Base-by-base conservation (phyloP, 1,284 basidiomycete species). In the Ustilago xerochloae region DNA sequence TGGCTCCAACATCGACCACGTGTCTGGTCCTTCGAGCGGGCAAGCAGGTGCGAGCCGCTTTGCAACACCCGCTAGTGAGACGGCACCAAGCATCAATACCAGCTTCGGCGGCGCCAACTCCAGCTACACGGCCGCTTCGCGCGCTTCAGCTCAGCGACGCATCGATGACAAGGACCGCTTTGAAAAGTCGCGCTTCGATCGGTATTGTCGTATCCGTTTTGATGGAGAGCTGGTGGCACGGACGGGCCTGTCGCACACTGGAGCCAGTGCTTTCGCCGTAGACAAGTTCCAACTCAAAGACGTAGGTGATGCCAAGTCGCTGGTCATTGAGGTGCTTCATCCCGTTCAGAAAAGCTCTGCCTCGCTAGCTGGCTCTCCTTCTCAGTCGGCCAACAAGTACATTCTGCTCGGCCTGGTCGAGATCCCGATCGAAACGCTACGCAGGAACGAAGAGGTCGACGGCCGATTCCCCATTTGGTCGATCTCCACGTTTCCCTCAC, bases 391-490 rank as follows among this genome's bases (percentile, higher is more conserved):
- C 46, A 48, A 32, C 71, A 79, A 75, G 55, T 67, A 61, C 47
- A 38, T 56, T 20, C 55, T 79, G n/a, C 43, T 80, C 10, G 80
- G 80, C 16, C 33, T 73, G 6, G 78, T 80, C 33, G 70, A 78
- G 53, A 63, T 81, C 15, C 76, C 78, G 15, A 62, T 81, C 41
- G 75, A 80, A n/a, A 79, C 69, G 18, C 36, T 80, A 45, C 62
- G 74, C 16, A 61, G 80, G 12, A 78, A 78, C n/a, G 80, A 81
- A 53, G 75, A 77, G 20, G 46, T 81, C 13, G 70, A 78, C 5
- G 80, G 80, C 8, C 78, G 77, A 16, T 81, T 77, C 53, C 80
- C 80, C 6, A 72, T 81, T 50, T 81, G 78, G 78, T 76, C 77
- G 47, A 38, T 57, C 20, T 54, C 63, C 18, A 58, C 66, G 28